Evolutionary conservation across 257 asterid genomes (phyloP), one percentile per base, ranked within the genome.

Genomic region (Solanum sejunctum): DNA sequence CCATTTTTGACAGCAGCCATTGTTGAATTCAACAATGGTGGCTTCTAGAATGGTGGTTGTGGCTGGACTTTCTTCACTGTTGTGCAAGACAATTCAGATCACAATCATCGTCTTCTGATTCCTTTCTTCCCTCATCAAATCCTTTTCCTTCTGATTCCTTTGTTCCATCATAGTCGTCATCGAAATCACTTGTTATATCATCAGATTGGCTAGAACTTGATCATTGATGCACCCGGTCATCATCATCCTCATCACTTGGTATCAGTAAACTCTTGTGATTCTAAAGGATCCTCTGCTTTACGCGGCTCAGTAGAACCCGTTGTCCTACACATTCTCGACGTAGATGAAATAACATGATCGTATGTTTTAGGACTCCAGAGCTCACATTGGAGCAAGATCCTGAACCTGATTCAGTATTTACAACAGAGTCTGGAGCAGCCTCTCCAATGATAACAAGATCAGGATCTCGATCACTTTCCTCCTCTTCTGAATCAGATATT

Each of bases 181-280:
- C 43, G 28, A 0, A 26, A 64, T 26, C 43, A 64, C 72, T 64
- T 26, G 8, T 26, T 69, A 17, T 32, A 72, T n/a, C 47, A 52
- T 63, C 83, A 10, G 87, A 55, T 12, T 83, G 54, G 0, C 36
- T 17, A 52, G 87, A 84, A 36, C 60, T 75, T n/a, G 26, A 64
- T 64, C 11, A 67, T 57, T 77, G 64, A 12, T 57, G 86, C 47
- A n/a, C 43, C 12, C 11, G 39, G 47, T 78, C 86, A 72, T 57
- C 78, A 80, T 32, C n/a, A 55, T 84, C 80, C 54, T 87, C 92
- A 54, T 82, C 89, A 52, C 83, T 63, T 17, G 87, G 80, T 12
- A 72, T 45, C 80, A 45, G 43, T 49, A 21, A 15, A 75, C 39
- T 75, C 9, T 49, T 64, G 21, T 47, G 81, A 75, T 28, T 67